Conservation (phyloP, 2,329 filamentous ascomycete species). For the Colletotrichum sublineola region DNA sequence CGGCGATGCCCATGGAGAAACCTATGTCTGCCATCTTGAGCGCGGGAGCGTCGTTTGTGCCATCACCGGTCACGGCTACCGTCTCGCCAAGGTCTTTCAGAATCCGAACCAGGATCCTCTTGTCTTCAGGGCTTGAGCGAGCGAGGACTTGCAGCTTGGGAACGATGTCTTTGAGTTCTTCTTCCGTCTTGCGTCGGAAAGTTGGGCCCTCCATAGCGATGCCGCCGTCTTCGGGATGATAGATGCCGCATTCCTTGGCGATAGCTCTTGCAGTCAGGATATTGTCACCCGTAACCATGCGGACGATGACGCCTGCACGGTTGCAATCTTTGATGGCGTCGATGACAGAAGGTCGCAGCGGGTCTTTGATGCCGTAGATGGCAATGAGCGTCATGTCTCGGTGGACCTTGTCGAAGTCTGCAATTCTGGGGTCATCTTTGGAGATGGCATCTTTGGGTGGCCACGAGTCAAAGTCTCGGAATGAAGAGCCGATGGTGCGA, state of each 20-base stretch:
- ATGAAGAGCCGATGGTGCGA: slow-evolving; percentile 56
- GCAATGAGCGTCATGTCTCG: slow-evolving; percentile 56
- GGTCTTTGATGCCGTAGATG: slow-evolving; percentile 75
- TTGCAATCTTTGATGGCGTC: slow-evolving; percentile 74
- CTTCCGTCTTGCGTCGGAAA: slow-evolving; percentile 69
- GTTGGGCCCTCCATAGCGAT: slow-evolving; percentile 65
- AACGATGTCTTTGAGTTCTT: slow-evolving; percentile 64
- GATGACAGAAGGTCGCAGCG: slow-evolving; percentile 72
- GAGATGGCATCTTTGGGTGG: slow-evolving; percentile 64
- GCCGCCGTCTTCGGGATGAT: slow-evolving; percentile 58
- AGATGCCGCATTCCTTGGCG: slow-evolving; percentile 58
- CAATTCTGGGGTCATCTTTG: slow-evolving; percentile 69
- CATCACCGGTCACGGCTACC: slow-evolving; percentile 76
- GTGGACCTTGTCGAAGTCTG: slow-evolving; percentile 64
- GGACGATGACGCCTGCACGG: slow-evolving; percentile 74
- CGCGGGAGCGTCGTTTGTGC: slow-evolving; percentile 76
- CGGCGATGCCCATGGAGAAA: slow-evolving; percentile 76
- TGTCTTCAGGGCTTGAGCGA: slow-evolving; percentile 78
- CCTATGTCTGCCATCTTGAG: slow-evolving; percentile 76
- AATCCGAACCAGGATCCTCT: slow-evolving; percentile 73
- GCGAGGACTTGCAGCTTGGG: slow-evolving; percentile 77
- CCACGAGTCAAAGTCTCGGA: slow-evolving; percentile 67
- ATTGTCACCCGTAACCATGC: slow-evolving; percentile 71
- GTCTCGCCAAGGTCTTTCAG: slow-evolving; percentile 75
- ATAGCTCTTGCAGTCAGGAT: slow-evolving; percentile 60